Conservation (phyloP, 1,284 basidiomycete species). For the Sporisorium graminicola region DNA sequence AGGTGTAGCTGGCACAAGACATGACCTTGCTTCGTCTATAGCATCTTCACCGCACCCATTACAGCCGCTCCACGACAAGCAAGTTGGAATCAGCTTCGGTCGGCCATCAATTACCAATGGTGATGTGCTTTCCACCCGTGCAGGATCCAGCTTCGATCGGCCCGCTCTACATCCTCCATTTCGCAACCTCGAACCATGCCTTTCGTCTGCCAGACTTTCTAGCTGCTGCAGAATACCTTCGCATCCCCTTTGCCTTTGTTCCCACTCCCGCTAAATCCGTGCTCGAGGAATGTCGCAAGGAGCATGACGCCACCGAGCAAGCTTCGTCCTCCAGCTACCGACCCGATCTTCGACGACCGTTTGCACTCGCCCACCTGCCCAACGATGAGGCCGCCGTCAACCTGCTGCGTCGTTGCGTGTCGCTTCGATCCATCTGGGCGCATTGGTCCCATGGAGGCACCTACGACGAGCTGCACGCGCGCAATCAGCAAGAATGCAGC, state of each 20-base stretch:
- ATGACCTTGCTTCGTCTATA: not conserved
- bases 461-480: conserved; percentile 61
- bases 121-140: conserved; percentile 31
- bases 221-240: conserved; percentile 56
- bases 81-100: not conserved
- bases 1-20: not conserved
- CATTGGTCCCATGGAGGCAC: conserved; percentile 65
- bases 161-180: conserved; percentile 63
- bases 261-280: conserved; percentile 48
- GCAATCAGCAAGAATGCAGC: conserved; percentile 35
- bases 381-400: conserved; percentile 76
- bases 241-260: conserved; percentile 57
- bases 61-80: not conserved
- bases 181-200: conserved; percentile 54
- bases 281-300: conserved; percentile 37
- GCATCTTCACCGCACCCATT: not conserved
- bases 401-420: conserved; percentile 83
- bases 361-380: conserved; percentile 56
- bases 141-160: conserved; percentile 48
- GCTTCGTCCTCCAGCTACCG: conserved; percentile 37
- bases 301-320: conserved; percentile 16
- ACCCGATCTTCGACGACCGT: conserved; percentile 53
- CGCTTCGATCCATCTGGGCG: conserved; percentile 79
- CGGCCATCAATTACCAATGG: conserved; percentile 4
- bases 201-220: conserved; percentile 64